Base-by-base conservation (phyloP, 768 basidiomycete genomes). In the Xerocomellus chrysenteron region DNA sequence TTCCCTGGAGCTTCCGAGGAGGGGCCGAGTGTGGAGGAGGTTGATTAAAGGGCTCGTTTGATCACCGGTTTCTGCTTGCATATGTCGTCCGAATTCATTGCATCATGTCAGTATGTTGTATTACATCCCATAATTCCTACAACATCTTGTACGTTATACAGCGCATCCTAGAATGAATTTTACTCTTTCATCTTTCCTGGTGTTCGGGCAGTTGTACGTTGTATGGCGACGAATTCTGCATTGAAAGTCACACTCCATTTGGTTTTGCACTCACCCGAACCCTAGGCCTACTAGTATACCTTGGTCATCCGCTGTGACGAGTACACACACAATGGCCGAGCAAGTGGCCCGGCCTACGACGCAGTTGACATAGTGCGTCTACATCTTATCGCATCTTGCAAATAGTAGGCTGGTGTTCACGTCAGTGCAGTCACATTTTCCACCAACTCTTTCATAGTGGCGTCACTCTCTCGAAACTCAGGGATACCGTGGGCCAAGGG, bases 11-110 rank as follows among this genome's bases (percentile, higher is more conserved):
- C 79, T 36, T 74, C 76, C 48, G 90, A 90, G 72, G 92, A 92
- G 32, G 94, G 93, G 44, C 93, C 92, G 45, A 87, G 86, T 56
- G 92, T 94, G 51, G 92, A 95, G 80, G 92, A 94, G 77, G 93
- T 94, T 65, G 88, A 90, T 72, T 90, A 82, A 81, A 60, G 56
- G 61, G 53, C 55, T 55, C 43, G 47, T n/a, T 28, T 41, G 54
- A 50, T 41, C 32, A 33, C 33, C 42, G 57, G 59, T 61, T 63
- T 61, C 39, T 52, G 50, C 49, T 62, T 59, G 67, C 62, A 59
- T 64, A 45, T 50, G 58, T 57, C 53, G 56, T 69, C 46, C 10
- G 32, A 32, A 3, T 61, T 56, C 61, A 56, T 58, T 57, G 71
- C 71, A 73, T 71, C 54, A 48, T 65, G 65, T 60, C 61, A 62